These are phyloP conservation scores for Calonectria pauciramosa DNA, from an alignment of 2,329 filamentous ascomycete species.

Conservation along the genomic window DNA sequence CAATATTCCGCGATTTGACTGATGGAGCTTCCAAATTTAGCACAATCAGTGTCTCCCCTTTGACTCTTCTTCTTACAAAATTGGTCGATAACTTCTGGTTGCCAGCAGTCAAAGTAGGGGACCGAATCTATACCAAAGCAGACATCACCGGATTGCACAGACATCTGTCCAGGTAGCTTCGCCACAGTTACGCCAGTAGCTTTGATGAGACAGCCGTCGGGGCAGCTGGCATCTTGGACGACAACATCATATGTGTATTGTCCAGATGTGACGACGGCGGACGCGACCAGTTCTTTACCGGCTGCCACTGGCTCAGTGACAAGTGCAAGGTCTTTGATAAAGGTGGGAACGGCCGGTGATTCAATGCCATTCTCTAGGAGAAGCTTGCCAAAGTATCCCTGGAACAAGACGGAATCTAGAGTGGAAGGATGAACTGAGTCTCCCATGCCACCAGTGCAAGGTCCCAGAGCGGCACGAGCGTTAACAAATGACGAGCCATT, in stretches of 20 bases:
- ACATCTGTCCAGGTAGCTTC: not conserved
- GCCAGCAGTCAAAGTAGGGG: not conserved
- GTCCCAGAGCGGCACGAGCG: not conserved
- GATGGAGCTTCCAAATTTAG: not conserved
- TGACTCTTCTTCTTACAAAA: not conserved
- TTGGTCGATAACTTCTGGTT: not conserved
- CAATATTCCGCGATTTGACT: not conserved
- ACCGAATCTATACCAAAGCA: not conserved
- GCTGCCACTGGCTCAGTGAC: not conserved
- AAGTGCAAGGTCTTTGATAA: not conserved
- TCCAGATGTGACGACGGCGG: not conserved
- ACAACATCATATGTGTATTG: not conserved
- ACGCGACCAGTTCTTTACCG: not conserved
- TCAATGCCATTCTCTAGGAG: not conserved
- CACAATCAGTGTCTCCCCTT: not conserved
- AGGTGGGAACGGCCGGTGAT: not conserved
- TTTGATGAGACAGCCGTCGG: not conserved
- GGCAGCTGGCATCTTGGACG: not conserved
- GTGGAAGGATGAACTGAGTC: not conserved
- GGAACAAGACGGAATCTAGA: not conserved
- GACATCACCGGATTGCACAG: not conserved
- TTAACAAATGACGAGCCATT: not conserved
- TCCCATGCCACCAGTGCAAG: not conserved
- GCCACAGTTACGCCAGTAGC: not conserved
- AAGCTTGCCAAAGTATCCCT: not conserved